Conservation (phyloP, 1,284 basidiomycete genomes). For the Ceratobasidium sp. region DNA sequence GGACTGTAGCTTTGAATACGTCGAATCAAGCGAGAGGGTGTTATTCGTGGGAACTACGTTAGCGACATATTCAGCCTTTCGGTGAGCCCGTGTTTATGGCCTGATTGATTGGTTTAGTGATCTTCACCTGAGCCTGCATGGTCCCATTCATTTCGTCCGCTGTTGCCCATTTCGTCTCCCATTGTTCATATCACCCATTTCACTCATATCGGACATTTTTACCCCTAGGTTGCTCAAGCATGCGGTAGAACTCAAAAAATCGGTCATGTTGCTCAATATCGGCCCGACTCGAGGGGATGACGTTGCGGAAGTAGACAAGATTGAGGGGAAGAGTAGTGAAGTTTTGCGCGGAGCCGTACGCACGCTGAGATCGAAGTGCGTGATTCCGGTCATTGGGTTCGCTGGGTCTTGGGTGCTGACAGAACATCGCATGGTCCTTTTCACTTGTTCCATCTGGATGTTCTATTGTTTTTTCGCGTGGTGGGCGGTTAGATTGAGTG, state of each 20-base stretch:
- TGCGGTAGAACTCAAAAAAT: conserved; percentile 78
- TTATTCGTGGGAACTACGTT: conserved; percentile 88
- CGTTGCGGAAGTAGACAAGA: conserved; percentile 76
- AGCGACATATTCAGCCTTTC: conserved; percentile 90
- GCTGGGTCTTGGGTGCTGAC: neutral
- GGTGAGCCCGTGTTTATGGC: conserved; percentile 58
- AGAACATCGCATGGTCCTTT: conserved; percentile 1
- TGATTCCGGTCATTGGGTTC: neutral
- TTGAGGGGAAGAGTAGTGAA: conserved; percentile 75
- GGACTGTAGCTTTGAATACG: conserved; percentile 60
- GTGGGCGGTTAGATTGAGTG: conserved; percentile 53
- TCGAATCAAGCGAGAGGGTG: conserved; percentile 72
- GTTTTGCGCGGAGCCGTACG: conserved; percentile 67
- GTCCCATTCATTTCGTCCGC: no score
- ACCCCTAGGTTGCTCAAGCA: conserved; percentile 70
- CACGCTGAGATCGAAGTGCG: conserved; percentile 47
- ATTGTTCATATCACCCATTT: no score
- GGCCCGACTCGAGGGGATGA: conserved; percentile 87
- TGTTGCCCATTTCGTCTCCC: no score
- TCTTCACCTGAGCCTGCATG: neutral
- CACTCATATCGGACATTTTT: neutral
- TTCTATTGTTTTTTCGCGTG: conserved; percentile 64
- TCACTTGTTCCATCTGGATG: conserved; percentile 54
- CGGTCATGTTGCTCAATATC: conserved; percentile 82
- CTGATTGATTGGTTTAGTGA: neutral